phyloP scores from a whole-genome alignment of 257 asterid species.

The Ilex asprella region DNA sequence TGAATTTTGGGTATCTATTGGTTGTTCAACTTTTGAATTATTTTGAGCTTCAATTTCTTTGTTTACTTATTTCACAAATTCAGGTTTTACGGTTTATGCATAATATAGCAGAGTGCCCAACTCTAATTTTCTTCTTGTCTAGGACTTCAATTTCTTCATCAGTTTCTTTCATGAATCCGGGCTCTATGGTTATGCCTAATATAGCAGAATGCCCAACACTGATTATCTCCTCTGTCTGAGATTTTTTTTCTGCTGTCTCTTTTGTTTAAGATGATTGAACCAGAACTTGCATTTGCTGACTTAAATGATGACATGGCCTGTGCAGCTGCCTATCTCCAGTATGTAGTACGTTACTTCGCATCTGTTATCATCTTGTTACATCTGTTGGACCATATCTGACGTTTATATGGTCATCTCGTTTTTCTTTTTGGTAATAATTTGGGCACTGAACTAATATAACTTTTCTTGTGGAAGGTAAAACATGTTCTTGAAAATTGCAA shows the following conservation, averaged over 20 bases:
- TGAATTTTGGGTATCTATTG: slow-evolving; percentile 76
- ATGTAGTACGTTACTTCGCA: slow-evolving; percentile 91
- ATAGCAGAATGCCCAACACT: too few species aligned
- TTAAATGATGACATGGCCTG: slow-evolving; percentile 99
- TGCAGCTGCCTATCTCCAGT: slow-evolving; percentile 99
- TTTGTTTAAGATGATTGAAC: slow-evolving; percentile 84
- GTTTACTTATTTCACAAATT: slow-evolving; percentile 2
- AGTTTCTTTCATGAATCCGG: too few species aligned
- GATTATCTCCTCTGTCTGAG: too few species aligned
- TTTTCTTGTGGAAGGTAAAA: slow-evolving; percentile 50
- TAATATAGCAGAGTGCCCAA: slow-evolving; percentile 7
- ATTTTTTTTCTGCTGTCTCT: slow-evolving; percentile 9
- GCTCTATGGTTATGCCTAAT: too few species aligned
- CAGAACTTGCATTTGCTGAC: slow-evolving; percentile 98
- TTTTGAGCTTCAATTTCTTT: slow-evolving; percentile 9
- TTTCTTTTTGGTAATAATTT: slow-evolving; percentile 14
- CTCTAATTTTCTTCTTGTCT: not conserved
- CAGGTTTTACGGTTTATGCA: slow-evolving; percentile 8
- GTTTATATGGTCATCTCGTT: slow-evolving; percentile 13
- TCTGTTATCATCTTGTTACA: slow-evolving; percentile 20
- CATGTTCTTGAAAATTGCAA: slow-evolving; percentile 86
- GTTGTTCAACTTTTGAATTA: slow-evolving; percentile 5
- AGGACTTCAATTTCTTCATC: too few species aligned
- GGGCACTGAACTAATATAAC: slow-evolving; percentile 10
- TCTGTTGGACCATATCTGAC: not conserved